Evolutionary conservation across 1,284 basidiomycete genomes (phyloP).

Genomic region (Fomitopsis palustris): DNA sequence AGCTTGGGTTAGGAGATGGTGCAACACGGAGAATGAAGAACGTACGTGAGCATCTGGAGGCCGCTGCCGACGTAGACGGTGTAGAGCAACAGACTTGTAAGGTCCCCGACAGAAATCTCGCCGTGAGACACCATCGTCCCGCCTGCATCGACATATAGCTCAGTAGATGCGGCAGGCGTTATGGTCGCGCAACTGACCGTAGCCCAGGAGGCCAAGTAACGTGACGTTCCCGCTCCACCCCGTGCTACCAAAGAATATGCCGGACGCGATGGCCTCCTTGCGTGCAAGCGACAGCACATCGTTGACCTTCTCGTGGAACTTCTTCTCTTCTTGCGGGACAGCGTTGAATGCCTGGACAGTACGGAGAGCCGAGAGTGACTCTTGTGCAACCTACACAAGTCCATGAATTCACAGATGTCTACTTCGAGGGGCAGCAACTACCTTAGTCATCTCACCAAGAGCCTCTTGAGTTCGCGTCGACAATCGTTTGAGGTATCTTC

Average conservation of each 20-base stretch:
- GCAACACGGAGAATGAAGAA: constrained; percentile 9
- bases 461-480: constrained; percentile 93
- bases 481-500: constrained; percentile 89
- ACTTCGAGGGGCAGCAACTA: constrained; percentile 9
- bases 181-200: constrained; percentile 68
- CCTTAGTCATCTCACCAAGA: constrained; percentile 92
- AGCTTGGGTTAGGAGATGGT: neutral
- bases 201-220: constrained; percentile 85
- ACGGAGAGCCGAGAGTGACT: constrained; percentile 89
- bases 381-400: constrained; percentile 66
- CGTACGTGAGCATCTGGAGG: constrained; percentile 76
- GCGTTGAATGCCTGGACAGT: constrained; percentile 94
- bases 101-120: constrained; percentile 86
- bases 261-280: constrained; percentile 88
- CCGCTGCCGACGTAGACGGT: constrained; percentile 87
- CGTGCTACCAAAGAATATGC: constrained; percentile 90
- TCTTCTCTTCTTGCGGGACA: constrained; percentile 65
- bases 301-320: constrained; percentile 66
- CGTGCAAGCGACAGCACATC: constrained; percentile 75
- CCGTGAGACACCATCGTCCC: constrained; percentile 88
- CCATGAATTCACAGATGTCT: neutral
- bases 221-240: constrained; percentile 96
- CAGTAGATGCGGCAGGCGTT: neutral
- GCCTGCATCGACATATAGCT: constrained; percentile 39
- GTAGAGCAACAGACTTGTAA: constrained; percentile 90